Percentiles rank a stretch among this genome's conserved stretches.
Conservation (phyloP, 805 yeast genomes). For the Candida ipomoeae region DNA sequence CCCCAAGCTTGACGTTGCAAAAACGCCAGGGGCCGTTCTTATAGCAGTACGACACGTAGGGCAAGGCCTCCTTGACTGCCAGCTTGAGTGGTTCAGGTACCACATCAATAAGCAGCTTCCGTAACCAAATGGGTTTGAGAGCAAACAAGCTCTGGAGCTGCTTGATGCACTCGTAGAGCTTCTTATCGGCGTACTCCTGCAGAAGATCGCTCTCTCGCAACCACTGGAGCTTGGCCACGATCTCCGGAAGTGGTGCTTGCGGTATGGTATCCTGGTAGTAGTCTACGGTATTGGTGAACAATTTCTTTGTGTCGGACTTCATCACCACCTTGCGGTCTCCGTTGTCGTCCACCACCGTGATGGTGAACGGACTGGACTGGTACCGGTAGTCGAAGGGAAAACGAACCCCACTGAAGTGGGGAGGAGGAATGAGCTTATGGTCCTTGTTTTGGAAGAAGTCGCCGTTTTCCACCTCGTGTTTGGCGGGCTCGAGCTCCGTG, state of each 20-base stretch:
- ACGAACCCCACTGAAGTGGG: slow-evolving; percentile 69
- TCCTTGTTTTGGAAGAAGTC: slow-evolving; percentile 30
- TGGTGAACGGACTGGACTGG: slow-evolving; percentile 60
- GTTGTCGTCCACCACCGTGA: slow-evolving; percentile 48
- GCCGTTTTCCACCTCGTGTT: slow-evolving; percentile 26
- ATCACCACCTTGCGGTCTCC: slow-evolving; percentile 54
- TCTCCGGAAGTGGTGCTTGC: slow-evolving; percentile 43
- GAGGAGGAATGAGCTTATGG: slow-evolving; percentile 78
- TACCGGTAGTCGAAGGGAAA: slow-evolving; percentile 78
- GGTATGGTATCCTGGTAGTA: slow-evolving; percentile 48
- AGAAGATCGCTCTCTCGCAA: slow-evolving; percentile 29
- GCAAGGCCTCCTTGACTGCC: slow-evolving; percentile 69
- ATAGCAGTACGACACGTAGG: slow-evolving; percentile 76
- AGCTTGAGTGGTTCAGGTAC: slow-evolving; percentile 44
- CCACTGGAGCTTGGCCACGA: slow-evolving; percentile 35
- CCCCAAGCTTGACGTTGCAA: slow-evolving; percentile 72
- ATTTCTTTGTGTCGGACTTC: slow-evolving; percentile 43
- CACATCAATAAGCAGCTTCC: slow-evolving; percentile 62
- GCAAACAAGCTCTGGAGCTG: slow-evolving; percentile 50
- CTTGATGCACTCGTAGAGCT: slow-evolving; percentile 41
- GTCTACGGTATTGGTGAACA: slow-evolving; percentile 51
- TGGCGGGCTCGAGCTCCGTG: slow-evolving; percentile 19
- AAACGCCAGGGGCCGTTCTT: slow-evolving; percentile 95
- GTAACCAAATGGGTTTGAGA: slow-evolving; percentile 78
- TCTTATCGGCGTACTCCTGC: slow-evolving; percentile 30